Conservation (phyloP, 129 eudicot species). For the Saposhnikovia divaricata region DNA sequence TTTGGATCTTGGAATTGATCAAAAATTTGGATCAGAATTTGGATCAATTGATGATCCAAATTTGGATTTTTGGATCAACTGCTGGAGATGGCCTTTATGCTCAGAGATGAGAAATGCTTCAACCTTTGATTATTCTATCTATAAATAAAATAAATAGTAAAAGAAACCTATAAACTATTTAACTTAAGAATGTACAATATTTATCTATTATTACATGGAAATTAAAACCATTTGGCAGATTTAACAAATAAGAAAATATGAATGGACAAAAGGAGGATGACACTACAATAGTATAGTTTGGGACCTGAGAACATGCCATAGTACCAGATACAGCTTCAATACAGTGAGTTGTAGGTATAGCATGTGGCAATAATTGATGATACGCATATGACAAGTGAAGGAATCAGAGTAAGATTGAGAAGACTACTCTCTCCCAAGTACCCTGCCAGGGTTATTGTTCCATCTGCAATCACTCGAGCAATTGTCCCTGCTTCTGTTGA, state of each 20-base stretch:
- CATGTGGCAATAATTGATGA: slow-evolving; percentile 79
- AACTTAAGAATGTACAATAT: neutral
- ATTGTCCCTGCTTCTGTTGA: slow-evolving; percentile 96
- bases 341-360: slow-evolving; percentile 77
- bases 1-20: too few relatives aligned
- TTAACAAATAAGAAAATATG: neutral
- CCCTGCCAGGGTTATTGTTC: slow-evolving; percentile 75
- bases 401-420: slow-evolving; percentile 61
- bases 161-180: neutral
- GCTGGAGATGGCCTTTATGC: too few relatives aligned
- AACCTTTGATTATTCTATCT: too few relatives aligned
- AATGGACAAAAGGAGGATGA: neutral
- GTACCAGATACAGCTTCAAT: slow-evolving; percentile 20
- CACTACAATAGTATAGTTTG: too few relatives aligned
- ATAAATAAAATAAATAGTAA: too few relatives aligned
- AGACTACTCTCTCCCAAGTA: slow-evolving; percentile 55
- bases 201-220: neutral
- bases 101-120: too few relatives aligned
- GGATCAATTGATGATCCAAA: too few relatives aligned
- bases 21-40: too few relatives aligned
- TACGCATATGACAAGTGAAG: slow-evolving; percentile 73
- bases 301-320: neutral
- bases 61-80: too few relatives aligned
- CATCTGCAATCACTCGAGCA: slow-evolving; percentile 92
- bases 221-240: slow-evolving; percentile 1